A percentile compares a stretch with the other conserved stretches of the same genome.
Evolutionary conservation across 139 green algal genomes (phyloP).

Genomic region (Haematococcus sp.): DNA sequence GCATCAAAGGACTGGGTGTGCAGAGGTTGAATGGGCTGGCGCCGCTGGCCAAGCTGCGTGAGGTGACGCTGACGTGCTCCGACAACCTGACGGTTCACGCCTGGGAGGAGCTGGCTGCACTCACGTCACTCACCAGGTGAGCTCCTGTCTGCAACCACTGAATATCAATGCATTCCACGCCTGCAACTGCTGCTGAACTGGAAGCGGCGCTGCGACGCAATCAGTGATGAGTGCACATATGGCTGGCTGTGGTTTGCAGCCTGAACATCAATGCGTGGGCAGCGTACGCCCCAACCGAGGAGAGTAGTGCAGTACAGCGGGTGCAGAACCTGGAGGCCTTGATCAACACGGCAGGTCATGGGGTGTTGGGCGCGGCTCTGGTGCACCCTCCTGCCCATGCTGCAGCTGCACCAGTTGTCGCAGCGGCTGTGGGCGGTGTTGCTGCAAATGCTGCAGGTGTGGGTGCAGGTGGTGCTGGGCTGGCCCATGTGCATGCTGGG

Average conservation of each 20-base stretch:
- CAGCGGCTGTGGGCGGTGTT: no score
- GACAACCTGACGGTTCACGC: not conserved
- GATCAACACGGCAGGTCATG: not conserved
- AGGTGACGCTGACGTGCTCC: conserved; percentile 2
- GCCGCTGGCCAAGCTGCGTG: not conserved
- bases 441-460: no score
- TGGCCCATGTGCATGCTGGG: no score
- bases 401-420: no score
- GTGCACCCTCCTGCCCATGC: no score
- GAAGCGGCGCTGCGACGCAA: no score
- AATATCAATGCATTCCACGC: no score
- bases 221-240: not conserved
- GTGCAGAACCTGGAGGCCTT: conserved; percentile 5
- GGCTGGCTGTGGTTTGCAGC: not conserved
- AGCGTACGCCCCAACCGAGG: not conserved
- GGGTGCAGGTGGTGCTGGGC: no score
- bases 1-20: conserved; percentile 5
- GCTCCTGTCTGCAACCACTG: no score
- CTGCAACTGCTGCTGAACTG: no score
- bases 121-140: not conserved
- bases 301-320: not conserved
- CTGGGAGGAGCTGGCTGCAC: not conserved
- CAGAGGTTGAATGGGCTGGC: not conserved
- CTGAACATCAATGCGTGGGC: conserved; percentile 12
- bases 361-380: no score